phyloP scores from a whole-genome alignment of 495 filamentous ascomycete species.

The Talaromyces trachyspermus region DNA sequence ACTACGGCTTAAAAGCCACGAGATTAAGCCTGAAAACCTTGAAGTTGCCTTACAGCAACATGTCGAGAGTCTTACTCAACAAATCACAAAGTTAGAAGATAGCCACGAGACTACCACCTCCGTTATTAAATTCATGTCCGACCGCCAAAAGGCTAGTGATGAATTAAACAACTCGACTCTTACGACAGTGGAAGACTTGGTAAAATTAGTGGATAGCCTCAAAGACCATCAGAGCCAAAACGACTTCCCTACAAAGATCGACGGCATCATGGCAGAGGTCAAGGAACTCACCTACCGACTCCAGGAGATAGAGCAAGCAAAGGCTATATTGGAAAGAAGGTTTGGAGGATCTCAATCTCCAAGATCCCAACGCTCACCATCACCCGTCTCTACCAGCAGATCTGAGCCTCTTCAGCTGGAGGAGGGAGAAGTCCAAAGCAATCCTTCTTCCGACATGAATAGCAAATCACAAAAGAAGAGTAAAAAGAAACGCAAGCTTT shows the following conservation, averaged over 20 bases:
- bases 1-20: not conserved
- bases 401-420: not conserved
- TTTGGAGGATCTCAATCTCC: not conserved
- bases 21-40: not conserved
- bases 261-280: no score
- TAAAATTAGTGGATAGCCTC: not conserved
- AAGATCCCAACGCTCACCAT: not conserved
- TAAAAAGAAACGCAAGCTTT: conserved; percentile 10
- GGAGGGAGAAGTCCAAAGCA: not conserved
- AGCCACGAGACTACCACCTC: not conserved
- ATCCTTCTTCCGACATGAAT: not conserved
- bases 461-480: conserved; percentile 10
- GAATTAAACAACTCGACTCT: not conserved
- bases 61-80: not conserved
- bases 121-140: not conserved
- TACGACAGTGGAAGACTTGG: not conserved
- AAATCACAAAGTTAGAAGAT: not conserved
- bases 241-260: no score
- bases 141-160: not conserved
- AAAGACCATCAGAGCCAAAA: not conserved
- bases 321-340: not conserved
- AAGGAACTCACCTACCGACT: not conserved
- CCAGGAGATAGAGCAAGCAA: not conserved
- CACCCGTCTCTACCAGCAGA: not conserved
- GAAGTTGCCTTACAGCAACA: conserved; percentile 3